Evolutionary conservation across 2,329 filamentous ascomycete species (phyloP).

Genomic region (Cercospora zeina): DNA sequence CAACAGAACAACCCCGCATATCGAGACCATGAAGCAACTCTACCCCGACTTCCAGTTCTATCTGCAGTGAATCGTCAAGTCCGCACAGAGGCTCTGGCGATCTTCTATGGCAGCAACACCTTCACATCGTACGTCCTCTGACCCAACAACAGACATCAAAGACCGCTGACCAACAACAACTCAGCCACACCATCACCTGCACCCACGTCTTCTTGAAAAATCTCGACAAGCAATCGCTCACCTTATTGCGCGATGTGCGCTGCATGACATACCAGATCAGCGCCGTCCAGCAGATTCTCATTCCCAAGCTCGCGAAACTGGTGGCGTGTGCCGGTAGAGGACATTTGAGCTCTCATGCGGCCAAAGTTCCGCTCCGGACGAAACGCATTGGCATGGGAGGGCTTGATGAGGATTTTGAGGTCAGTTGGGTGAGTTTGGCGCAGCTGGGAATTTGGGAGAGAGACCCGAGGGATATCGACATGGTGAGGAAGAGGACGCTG

Average conservation of each 20-base stretch:
- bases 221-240: conserved; percentile 5
- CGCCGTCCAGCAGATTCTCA: conserved; percentile 10
- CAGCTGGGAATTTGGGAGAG: conserved; percentile 11
- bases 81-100: conserved; percentile 4
- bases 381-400: conserved; percentile 11
- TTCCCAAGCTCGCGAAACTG: conserved; percentile 8
- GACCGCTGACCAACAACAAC: background rate
- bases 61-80: conserved; percentile 11
- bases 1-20: background rate
- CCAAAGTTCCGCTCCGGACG: conserved; percentile 10
- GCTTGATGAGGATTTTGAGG: conserved; percentile 2
- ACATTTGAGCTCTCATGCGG: background rate
- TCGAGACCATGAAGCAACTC: conserved; percentile 1
- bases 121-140: background rate
- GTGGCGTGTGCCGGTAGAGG: background rate
- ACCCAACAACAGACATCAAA: background rate
- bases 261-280: conserved; percentile 8
- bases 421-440: conserved; percentile 11
- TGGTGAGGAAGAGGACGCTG: conserved; percentile 10
- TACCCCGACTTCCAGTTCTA: conserved; percentile 12
- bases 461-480: conserved; percentile 17
- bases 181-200: conserved; percentile 8
- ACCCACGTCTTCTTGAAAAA: conserved; percentile 5
- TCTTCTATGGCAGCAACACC: conserved; percentile 14
- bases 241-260: conserved; percentile 5